A percentile compares a stretch with the other conserved stretches of the same genome.
Evolutionary conservation across 495 filamentous ascomycete genomes (phyloP).

Genomic region (Halenospora varia): DNA sequence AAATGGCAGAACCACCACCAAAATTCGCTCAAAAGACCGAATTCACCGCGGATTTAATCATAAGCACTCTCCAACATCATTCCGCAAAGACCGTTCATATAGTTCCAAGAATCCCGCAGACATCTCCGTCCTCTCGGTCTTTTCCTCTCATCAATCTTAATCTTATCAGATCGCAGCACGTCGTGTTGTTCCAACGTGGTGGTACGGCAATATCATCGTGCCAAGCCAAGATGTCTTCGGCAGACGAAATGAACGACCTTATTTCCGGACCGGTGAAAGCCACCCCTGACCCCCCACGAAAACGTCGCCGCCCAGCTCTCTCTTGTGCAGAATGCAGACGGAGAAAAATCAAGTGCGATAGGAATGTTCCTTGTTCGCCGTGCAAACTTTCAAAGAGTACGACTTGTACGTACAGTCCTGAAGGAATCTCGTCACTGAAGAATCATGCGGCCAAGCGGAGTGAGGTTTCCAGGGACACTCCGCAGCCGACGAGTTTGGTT

Average conservation of each 20-base stretch:
- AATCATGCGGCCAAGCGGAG: neutral
- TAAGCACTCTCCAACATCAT: neutral
- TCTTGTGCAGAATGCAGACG: conserved; percentile 41
- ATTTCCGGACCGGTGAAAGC: neutral
- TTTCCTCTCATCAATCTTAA: neutral
- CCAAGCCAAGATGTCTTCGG: neutral
- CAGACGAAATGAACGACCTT: neutral
- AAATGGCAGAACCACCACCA: too few species aligned
- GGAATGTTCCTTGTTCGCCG: conserved; percentile 34
- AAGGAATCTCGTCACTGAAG: neutral
- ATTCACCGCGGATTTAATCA: conserved; percentile 2
- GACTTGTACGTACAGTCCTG: conserved; percentile 5
- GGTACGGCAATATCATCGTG: neutral
- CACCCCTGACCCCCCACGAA: conserved; percentile 21
- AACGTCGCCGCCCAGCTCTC: conserved; percentile 36
- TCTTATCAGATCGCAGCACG: neutral
- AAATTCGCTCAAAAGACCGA: neutral
- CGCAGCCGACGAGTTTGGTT: neutral
- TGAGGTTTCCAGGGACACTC: neutral
- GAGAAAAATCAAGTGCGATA: conserved; percentile 44
- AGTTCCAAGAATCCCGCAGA: neutral
- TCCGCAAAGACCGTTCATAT: neutral
- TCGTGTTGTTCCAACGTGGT: neutral
- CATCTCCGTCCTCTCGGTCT: neutral
- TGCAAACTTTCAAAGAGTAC: conserved; percentile 23